Percentiles rank a stretch among this genome's conserved stretches.
These are phyloP conservation scores for Claviceps africana DNA, from an alignment of 2,329 filamentous ascomycete species.

Conservation along the genomic window DNA sequence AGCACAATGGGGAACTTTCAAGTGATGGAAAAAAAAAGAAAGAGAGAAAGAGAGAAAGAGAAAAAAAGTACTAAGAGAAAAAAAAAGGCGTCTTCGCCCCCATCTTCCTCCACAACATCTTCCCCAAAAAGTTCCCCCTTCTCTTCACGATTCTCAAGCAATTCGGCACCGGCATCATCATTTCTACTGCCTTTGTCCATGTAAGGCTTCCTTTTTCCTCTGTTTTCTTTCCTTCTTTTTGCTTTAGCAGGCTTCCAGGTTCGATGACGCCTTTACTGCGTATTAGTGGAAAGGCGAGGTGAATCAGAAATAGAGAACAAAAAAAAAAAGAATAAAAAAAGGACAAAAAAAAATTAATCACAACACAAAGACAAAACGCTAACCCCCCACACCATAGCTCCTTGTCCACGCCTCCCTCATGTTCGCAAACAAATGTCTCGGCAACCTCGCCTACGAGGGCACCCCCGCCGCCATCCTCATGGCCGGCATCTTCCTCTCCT, in stretches of 20 bases:
- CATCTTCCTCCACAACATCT: slow-evolving; percentile 45
- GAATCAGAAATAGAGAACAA: not conserved
- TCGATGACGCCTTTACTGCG: not conserved
- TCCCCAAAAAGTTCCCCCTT: slow-evolving; percentile 33
- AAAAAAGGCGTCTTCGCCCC: slow-evolving; percentile 45
- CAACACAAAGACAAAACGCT: not conserved
- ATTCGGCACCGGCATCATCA: slow-evolving; percentile 60
- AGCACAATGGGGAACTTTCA: not conserved
- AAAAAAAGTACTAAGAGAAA: not conserved
- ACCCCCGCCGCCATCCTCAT: slow-evolving; percentile 59
- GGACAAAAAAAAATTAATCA: not conserved
- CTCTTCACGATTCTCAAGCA: slow-evolving; percentile 55
- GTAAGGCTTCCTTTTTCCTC: slow-evolving; percentile 24
- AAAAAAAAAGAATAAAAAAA: not conserved
- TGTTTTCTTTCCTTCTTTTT: too few species aligned
- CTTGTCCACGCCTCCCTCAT: slow-evolving; percentile 60
- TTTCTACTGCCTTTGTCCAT: slow-evolving; percentile 58
- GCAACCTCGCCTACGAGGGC: slow-evolving; percentile 50
- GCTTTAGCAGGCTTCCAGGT: not conserved
- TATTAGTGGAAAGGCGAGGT: too few species aligned
- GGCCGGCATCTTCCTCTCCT: slow-evolving; percentile 60
- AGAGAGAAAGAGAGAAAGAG: not conserved
- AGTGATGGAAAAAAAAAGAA: not conserved
- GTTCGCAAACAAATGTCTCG: slow-evolving; percentile 58
- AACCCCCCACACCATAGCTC: slow-evolving; percentile 33